Evolutionary conservation across 2,329 filamentous ascomycete genomes (phyloP).

Genomic region (Fonsecaea pedrosoi): DNA sequence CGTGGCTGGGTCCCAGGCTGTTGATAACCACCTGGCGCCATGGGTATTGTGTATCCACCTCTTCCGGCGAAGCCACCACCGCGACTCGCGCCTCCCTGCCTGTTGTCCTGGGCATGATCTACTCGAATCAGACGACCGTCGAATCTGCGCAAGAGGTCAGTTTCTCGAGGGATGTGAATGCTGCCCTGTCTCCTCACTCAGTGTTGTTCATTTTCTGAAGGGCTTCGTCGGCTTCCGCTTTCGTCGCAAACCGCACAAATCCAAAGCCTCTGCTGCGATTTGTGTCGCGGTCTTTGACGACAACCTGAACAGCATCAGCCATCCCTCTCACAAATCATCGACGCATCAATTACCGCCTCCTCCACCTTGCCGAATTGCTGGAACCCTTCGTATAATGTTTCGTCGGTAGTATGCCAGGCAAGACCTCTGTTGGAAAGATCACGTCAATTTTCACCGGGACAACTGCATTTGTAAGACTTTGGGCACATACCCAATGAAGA

Average conservation of each 20-base stretch:
- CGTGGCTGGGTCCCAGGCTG: constrained; percentile 40
- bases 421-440: constrained; percentile 72
- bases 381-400: constrained; percentile 85
- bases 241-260: constrained; percentile 81
- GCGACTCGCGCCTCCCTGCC: constrained; percentile 63
- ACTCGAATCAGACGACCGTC: constrained; percentile 94
- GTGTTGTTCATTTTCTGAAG: constrained; percentile 55
- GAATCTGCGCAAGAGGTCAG: constrained; percentile 65
- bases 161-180: constrained; percentile 14
- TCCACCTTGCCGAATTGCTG: constrained; percentile 89
- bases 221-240: constrained; percentile 52
- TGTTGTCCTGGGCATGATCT: constrained; percentile 88
- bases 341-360: constrained; percentile 74
- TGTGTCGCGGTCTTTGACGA: constrained; percentile 97
- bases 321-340: constrained; percentile 30
- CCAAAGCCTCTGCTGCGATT: constrained; percentile 96
- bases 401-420: constrained; percentile 96
- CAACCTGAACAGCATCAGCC: constrained; percentile 67
- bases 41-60: constrained; percentile 53
- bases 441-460: constrained; percentile 21
- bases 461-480: constrained; percentile 19
- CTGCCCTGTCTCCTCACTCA: constrained; percentile 68
- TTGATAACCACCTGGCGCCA: constrained; percentile 46
- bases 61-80: constrained; percentile 53
- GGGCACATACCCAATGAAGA: constrained; percentile 40